These are phyloP conservation scores for Arctium minus DNA, from an alignment of 129 eudicot genomes.

Conservation along the genomic window DNA sequence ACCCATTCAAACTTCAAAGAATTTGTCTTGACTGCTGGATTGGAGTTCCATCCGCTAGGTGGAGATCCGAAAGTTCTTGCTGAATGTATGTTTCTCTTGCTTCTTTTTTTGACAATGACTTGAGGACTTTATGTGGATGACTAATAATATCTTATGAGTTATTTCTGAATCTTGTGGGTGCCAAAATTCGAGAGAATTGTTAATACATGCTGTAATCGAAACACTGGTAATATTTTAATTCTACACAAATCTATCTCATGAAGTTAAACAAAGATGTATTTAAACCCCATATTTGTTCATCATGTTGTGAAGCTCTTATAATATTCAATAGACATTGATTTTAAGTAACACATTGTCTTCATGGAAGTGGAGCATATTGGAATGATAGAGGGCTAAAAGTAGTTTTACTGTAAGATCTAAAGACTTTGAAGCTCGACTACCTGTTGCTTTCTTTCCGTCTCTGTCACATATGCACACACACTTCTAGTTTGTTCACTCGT, in stretches of 20 bases:
- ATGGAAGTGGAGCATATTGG: neutral
- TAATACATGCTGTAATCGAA: conserved; percentile 1
- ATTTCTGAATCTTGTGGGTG: conserved; percentile 8
- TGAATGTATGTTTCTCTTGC: conserved; percentile 65
- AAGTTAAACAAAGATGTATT: conserved; percentile 8
- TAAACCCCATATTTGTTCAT: neutral
- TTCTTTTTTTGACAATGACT: conserved; percentile 4
- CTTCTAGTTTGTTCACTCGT: neutral
- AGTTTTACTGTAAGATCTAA: neutral
- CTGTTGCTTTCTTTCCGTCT: neutral
- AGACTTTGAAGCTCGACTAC: neutral
- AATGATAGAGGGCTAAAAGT: neutral
- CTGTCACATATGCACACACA: neutral
- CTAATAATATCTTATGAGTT: neutral
- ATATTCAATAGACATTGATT: neutral
- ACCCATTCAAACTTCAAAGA: conserved; percentile 97
- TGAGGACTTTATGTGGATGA: conserved; percentile 2
- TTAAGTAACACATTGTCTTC: neutral
- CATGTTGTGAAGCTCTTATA: neutral
- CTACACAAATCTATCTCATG: conserved; percentile 1
- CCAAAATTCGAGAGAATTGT: conserved; percentile 7
- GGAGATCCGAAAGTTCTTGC: conserved; percentile 99
- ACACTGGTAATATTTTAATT: neutral
- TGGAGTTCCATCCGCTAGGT: conserved; percentile 98
- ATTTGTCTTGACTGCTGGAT: conserved; percentile 92